phyloP scores from a whole-genome alignment of 2,329 filamentous ascomycete genomes.

The Cordyceps cicadae region DNA sequence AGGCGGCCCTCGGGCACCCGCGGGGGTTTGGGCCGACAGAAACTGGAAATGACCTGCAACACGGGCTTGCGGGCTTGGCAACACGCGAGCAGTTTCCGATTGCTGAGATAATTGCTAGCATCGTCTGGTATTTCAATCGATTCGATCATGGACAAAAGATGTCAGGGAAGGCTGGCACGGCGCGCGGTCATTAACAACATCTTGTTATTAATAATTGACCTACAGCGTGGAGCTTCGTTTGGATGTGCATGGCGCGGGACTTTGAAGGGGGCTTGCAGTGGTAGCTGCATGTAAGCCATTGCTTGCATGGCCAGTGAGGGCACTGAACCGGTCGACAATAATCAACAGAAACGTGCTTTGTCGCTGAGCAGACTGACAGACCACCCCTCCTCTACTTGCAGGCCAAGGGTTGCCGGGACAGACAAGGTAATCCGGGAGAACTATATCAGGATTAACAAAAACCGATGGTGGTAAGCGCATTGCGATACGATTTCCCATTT shows the following conservation, averaged over 20 bases:
- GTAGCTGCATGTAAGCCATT: slow-evolving; percentile 2
- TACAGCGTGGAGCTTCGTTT: not conserved
- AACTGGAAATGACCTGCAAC: not conserved
- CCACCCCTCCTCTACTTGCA: too few species aligned
- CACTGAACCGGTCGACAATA: not conserved
- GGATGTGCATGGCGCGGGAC: not conserved
- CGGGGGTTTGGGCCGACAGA: not conserved
- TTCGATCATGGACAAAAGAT: not conserved
- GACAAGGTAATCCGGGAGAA: too few species aligned
- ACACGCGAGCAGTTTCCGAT: slow-evolving; percentile 4
- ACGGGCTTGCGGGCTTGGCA: not conserved
- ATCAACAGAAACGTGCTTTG: not conserved
- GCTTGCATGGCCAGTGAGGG: not conserved
- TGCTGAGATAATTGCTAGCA: not conserved
- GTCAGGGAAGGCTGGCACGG: too few species aligned
- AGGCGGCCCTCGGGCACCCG: not conserved
- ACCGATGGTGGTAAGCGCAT: too few species aligned
- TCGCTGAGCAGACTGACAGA: not conserved
- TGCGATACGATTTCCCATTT: too few species aligned
- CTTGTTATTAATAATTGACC: not conserved
- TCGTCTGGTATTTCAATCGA: not conserved
- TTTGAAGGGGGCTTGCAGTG: not conserved
- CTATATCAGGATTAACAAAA: too few species aligned
- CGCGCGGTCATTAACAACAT: too few species aligned
- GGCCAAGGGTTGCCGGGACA: too few species aligned